Conservation (phyloP, 73 alveolate genomes). For the Diophrys sp. region DNA sequence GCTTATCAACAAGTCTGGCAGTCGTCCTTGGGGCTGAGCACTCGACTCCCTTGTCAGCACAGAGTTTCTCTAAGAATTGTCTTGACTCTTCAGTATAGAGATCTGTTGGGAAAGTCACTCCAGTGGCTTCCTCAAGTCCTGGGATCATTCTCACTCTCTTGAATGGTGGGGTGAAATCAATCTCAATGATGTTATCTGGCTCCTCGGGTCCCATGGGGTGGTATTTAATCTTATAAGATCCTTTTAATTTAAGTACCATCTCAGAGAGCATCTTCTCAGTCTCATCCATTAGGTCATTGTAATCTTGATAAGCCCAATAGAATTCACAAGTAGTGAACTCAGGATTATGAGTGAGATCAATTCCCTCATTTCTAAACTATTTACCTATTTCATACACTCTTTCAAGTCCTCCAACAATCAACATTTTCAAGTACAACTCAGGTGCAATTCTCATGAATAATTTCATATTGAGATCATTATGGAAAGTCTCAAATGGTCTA, state of each 20-base stretch:
- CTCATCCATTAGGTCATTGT: conserved; percentile 95
- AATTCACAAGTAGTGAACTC: conserved; percentile 99
- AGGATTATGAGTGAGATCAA: conserved; percentile 99
- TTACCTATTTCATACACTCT: conserved; percentile 99
- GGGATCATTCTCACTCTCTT: conserved; percentile 92
- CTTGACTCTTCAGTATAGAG: conserved; percentile 90
- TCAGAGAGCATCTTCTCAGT: conserved; percentile 93
- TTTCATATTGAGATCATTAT: conserved; percentile 96
- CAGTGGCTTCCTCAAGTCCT: conserved; percentile 81
- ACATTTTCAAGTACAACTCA: conserved; percentile 97
- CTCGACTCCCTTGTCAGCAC: conserved; percentile 76
- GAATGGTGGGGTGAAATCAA: conserved; percentile 99
- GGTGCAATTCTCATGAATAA: conserved; percentile 99
- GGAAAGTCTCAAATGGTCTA: conserved; percentile 98
- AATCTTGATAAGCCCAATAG: conserved; percentile 99
- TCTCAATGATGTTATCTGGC: conserved; percentile 70
- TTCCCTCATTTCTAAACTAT: conserved; percentile 99
- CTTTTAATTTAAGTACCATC: conserved; percentile 86
- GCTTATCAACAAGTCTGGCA: conserved; percentile 88
- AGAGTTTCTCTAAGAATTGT: conserved; percentile 75
- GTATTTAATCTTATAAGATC: conserved; percentile 88
- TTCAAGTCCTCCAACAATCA: conserved; percentile 99
- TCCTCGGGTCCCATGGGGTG: conserved; percentile 88
- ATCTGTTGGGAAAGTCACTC: conserved; percentile 71
- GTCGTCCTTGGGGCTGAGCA: conserved; percentile 88